Base-by-base conservation (phyloP, 129 eudicot genomes). In the Pseudognaphalium luteoalbum region DNA sequence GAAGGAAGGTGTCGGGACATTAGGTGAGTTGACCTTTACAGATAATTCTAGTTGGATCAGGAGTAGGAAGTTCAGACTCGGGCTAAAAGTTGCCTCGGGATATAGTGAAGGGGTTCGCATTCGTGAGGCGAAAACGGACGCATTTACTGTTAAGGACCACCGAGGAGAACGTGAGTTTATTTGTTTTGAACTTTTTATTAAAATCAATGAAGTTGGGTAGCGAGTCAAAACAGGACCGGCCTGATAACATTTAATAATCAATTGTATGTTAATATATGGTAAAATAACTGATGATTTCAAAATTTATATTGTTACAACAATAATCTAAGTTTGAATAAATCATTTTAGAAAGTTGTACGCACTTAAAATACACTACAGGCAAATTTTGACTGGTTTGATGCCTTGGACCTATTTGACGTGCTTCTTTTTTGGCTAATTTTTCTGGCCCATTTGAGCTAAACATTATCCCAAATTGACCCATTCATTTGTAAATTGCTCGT, bases 41-140 rank as follows among this genome's bases (percentile, higher is more conserved):
- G 99, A 95, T 77, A 95, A 95, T 77, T 95, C 99, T 58, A 95
- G 99, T 78, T 95, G 99, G 99, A 95, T 95, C 39, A 86, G 99
- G 44, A 95, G 99, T 83, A 86, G 99, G 83, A 91, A 91, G 76
- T 95, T 95, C 83, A 89, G 99, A 68, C 85, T 95, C 3, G 99
- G 99, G 44, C 83, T 95, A 62, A 95, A 85, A 73, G 97, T 89
- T 68, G 87, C 92, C 25, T 83, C 96, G 0, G 92, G 99, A 66
- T 86, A 19, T 47, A 84, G 87, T 82, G 96, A 89, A 58, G 92
- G 85, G 22, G 52, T 88, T 56, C 96, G 92, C 33, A 80, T 95
- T 47, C 95, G 92, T 50, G 99, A 95, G 76, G 99, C 97, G 10
- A 95, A 95, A 78, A 91, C 99, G 5, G 97, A 91, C 60, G 96